Evolutionary conservation across 2,329 filamentous ascomycete species (phyloP).

Genomic region (Stromatinia cepivora): DNA sequence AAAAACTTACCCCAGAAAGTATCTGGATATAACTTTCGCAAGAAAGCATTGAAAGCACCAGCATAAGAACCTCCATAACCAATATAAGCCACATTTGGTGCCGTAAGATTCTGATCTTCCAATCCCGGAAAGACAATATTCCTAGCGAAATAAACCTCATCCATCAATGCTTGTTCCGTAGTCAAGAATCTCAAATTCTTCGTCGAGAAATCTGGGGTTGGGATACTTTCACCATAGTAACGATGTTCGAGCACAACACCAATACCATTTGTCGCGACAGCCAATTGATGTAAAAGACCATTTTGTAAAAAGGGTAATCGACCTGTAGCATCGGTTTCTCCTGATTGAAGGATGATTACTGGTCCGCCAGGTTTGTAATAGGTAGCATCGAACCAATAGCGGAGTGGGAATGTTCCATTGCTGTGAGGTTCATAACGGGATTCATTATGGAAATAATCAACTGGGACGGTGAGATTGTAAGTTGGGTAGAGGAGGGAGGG

Average conservation of each 20-base stretch:
- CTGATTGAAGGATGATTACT: conserved; percentile 73
- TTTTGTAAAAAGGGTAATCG: conserved; percentile 73
- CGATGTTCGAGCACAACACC: conserved; percentile 83
- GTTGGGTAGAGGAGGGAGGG: conserved; percentile 38
- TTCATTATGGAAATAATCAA: conserved; percentile 86
- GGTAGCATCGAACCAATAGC: conserved; percentile 81
- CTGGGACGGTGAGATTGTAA: conserved; percentile 43
- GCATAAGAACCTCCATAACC: conserved; percentile 84
- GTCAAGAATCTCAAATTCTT: conserved; percentile 77
- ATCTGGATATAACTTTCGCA: conserved; percentile 75
- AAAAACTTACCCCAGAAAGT: conserved; percentile 63
- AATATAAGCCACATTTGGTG: conserved; percentile 68
- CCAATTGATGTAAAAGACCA: conserved; percentile 71
- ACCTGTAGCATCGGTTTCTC: conserved; percentile 64
- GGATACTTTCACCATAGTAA: conserved; percentile 80
- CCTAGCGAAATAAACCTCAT: conserved; percentile 77
- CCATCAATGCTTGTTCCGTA: conserved; percentile 79
- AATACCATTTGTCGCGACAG: conserved; percentile 69
- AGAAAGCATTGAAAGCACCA: conserved; percentile 74
- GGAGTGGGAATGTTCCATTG: conserved; percentile 64
- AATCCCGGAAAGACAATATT: conserved; percentile 71
- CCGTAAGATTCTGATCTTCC: conserved; percentile 65
- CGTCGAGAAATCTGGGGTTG: conserved; percentile 63
- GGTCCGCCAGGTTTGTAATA: conserved; percentile 77
- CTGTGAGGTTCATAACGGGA: conserved; percentile 75